Percentiles rank a stretch among this genome's conserved stretches.
Conservation (phyloP, 345 rosid species). For the rapeseed (Brassica napus) region DNA sequence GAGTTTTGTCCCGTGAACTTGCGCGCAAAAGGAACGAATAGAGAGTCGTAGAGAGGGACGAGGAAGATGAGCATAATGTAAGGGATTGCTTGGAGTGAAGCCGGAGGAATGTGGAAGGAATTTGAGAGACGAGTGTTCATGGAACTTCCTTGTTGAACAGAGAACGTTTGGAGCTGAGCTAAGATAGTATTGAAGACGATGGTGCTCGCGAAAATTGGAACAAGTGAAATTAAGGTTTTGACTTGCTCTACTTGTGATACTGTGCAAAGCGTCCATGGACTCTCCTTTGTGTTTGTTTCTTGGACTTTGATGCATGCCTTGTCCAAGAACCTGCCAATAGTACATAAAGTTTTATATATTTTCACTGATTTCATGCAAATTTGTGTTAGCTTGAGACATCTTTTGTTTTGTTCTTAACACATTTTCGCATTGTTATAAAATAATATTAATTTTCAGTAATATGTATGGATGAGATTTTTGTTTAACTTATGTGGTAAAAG, state of each 20-base stretch:
- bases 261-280: slow-evolving; percentile 87
- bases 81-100: slow-evolving; percentile 95
- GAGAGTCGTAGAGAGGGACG: slow-evolving; percentile 76
- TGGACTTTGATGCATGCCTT: slow-evolving; percentile 81
- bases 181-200: slow-evolving; percentile 89
- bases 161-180: slow-evolving; percentile 97
- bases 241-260: slow-evolving; percentile 87
- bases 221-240: slow-evolving; percentile 67
- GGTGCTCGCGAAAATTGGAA: slow-evolving; percentile 92
- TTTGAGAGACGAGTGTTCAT: slow-evolving; percentile 69
- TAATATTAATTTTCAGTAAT: background rate
- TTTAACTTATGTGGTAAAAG: background rate
- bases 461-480: background rate
- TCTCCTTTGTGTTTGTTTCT: slow-evolving; percentile 54
- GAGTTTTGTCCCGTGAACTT: slow-evolving; percentile 69
- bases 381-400: slow-evolving; percentile 12
- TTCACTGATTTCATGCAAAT: slow-evolving; percentile 1
- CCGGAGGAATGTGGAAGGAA: slow-evolving; percentile 86
- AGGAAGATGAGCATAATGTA: slow-evolving; percentile 74
- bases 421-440: background rate
- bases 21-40: slow-evolving; percentile 73
- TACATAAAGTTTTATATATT: background rate
- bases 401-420: background rate
- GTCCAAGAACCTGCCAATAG: slow-evolving; percentile 67
- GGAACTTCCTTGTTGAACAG: slow-evolving; percentile 88